Evolutionary conservation across 1,139 yeast genomes (phyloP).

Genomic region (Pichia sp.): DNA sequence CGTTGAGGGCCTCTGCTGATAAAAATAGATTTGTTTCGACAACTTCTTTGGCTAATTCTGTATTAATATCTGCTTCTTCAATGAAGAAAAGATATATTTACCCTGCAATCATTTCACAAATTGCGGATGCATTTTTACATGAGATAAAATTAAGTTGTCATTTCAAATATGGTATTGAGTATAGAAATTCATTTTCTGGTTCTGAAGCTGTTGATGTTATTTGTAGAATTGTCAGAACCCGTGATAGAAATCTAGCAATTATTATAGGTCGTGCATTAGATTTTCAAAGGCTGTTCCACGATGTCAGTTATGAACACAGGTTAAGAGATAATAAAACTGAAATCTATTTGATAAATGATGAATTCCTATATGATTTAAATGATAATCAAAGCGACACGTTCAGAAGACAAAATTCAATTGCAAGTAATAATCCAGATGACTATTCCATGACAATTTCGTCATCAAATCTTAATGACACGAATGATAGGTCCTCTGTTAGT

Average conservation of each 20-base stretch:
- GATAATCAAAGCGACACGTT: constrained; percentile 16
- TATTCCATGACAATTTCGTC: constrained; percentile 15
- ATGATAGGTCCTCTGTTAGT: constrained; percentile 6
- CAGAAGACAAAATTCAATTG: constrained; percentile 24
- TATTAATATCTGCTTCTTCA: constrained; percentile 39
- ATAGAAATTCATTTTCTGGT: constrained; percentile 93
- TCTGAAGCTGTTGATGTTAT: constrained; percentile 88
- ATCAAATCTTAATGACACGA: constrained; percentile 12
- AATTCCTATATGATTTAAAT: constrained; percentile 25
- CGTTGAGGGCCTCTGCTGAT: constrained; percentile 25
- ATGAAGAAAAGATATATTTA: constrained; percentile 62
- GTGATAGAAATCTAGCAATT: constrained; percentile 85
- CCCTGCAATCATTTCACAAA: constrained; percentile 83
- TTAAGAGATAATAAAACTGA: constrained; percentile 82
- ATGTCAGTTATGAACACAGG: constrained; percentile 91
- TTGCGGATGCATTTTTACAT: constrained; percentile 73
- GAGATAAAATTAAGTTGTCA: constrained; percentile 67
- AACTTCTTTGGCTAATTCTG: constrained; percentile 28
- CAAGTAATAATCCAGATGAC: constrained; percentile 22
- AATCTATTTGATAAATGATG: constrained; percentile 79
- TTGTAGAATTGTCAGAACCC: constrained; percentile 77
- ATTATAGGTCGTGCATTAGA: constrained; percentile 87
- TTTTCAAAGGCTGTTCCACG: constrained; percentile 91
- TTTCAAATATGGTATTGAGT: constrained; percentile 89
- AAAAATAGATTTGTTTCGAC: constrained; percentile 22